Conservation (phyloP, 805 yeast genomes). For the Starmerella asiatica region DNA sequence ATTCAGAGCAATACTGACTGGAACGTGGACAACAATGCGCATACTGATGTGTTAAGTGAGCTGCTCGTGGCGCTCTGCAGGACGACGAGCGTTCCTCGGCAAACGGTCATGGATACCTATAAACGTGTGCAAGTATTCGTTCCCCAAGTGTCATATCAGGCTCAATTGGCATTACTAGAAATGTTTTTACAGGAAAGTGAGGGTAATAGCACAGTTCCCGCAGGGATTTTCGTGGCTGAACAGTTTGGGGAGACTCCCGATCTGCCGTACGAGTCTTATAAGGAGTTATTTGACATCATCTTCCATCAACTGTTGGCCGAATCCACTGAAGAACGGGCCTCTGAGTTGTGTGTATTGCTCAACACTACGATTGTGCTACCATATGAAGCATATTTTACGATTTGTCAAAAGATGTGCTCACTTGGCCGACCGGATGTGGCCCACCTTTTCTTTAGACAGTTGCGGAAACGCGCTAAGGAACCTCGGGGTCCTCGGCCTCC, state of each 20-base stretch:
- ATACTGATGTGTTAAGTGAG: slow-evolving; percentile 21
- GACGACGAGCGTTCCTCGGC: slow-evolving; percentile 22
- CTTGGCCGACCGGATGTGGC: slow-evolving; percentile 49
- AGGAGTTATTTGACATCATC: slow-evolving; percentile 33
- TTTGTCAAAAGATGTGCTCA: slow-evolving; percentile 42
- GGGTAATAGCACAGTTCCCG: slow-evolving; percentile 24
- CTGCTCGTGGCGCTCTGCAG: slow-evolving; percentile 24
- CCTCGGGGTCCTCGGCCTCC: slow-evolving; percentile 39
- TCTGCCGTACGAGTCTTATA: slow-evolving; percentile 23
- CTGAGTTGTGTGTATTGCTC: slow-evolving; percentile 47
- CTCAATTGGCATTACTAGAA: slow-evolving; percentile 31
- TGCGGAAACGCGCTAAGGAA: slow-evolving; percentile 42
- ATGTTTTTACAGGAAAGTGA: slow-evolving; percentile 30
- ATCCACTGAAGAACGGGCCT: slow-evolving; percentile 33
- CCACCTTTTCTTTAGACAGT: slow-evolving; percentile 44
- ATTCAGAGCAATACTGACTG: slow-evolving; percentile 34
- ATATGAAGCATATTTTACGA: slow-evolving; percentile 42
- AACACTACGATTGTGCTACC: slow-evolving; percentile 45
- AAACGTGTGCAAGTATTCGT: slow-evolving; percentile 33
- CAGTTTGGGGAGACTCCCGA: slow-evolving; percentile 31
- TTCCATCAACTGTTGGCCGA: slow-evolving; percentile 34
- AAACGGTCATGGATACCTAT: slow-evolving; percentile 28
- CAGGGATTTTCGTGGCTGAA: slow-evolving; percentile 31
- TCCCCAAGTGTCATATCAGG: slow-evolving; percentile 28
- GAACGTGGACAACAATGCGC: slow-evolving; percentile 27